Conservation (phyloP, 768 basidiomycete genomes). For the Mycena maculata region DNA sequence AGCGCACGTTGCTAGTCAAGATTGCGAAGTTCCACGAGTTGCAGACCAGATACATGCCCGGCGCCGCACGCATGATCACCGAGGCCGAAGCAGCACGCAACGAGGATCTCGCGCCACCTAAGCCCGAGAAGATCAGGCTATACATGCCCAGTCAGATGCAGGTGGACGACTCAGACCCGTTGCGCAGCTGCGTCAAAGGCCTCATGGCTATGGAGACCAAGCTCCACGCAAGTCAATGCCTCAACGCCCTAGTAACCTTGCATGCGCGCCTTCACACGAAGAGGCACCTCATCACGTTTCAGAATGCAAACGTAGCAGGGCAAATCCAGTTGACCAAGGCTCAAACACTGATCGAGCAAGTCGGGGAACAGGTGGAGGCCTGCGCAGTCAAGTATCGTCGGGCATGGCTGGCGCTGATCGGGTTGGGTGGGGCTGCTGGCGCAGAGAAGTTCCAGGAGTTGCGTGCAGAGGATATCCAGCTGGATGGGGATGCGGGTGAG, state of each 20-base stretch:
- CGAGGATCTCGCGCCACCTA: background rate
- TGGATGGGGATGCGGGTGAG: no score
- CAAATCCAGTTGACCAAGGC: background rate
- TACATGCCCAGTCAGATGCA: constrained; percentile 10
- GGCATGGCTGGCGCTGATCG: no score
- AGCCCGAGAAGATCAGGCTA: background rate
- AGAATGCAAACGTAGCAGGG: constrained; percentile 8
- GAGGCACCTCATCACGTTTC: constrained; percentile 3
- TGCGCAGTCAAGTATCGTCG: no score
- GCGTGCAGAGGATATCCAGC: no score
- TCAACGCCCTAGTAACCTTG: no score
- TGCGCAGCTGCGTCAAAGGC: no score
- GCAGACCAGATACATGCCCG: constrained; percentile 24
- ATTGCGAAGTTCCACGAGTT: constrained; percentile 10
- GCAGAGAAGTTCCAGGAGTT: background rate
- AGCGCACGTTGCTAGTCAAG: constrained; percentile 1
- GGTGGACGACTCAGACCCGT: no score
- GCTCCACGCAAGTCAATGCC: no score
- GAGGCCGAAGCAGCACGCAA: constrained; percentile 14
- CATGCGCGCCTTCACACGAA: constrained; percentile 17
- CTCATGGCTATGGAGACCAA: no score
- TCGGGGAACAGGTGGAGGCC: no score
- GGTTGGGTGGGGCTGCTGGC: no score
- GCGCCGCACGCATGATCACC: background rate
- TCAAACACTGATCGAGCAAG: no score